These are phyloP conservation scores for Solanum boliviense DNA, from an alignment of 257 asterid species.

Conservation along the genomic window DNA sequence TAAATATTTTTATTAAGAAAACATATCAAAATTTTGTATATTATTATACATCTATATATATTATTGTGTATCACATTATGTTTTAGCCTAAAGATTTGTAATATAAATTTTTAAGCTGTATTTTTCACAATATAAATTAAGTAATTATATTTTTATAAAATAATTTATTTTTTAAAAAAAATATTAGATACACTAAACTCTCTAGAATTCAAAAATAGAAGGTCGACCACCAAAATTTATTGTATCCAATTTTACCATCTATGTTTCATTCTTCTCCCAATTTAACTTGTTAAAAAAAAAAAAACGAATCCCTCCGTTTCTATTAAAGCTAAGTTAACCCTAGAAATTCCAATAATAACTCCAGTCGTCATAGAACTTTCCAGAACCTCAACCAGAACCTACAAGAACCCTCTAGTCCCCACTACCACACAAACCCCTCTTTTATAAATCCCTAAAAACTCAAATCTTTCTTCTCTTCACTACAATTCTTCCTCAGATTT, in stretches of 20 bases:
- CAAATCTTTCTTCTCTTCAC: background rate
- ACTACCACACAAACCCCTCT: background rate
- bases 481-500: background rate
- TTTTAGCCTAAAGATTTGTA: too few species aligned
- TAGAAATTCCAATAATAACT: background rate
- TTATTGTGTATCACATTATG: too few species aligned
- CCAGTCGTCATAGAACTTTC: slow-evolving; percentile 2
- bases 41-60: too few species aligned
- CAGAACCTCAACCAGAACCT: background rate
- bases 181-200: too few species aligned
- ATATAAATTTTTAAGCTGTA: too few species aligned
- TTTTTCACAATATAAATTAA: background rate
- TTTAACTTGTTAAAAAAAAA: too few species aligned
- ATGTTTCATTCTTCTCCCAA: background rate
- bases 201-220: too few species aligned
- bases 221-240: too few species aligned
- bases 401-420: background rate
- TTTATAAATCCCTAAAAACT: background rate
- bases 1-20: too few species aligned
- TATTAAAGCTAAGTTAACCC: background rate
- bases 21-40: background rate
- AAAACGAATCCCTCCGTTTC: background rate
- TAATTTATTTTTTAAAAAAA: too few species aligned
- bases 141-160: background rate
- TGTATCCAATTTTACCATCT: background rate